Conservation (phyloP, 1,284 basidiomycete genomes). For the Sanghuangporus weigelae region DNA sequence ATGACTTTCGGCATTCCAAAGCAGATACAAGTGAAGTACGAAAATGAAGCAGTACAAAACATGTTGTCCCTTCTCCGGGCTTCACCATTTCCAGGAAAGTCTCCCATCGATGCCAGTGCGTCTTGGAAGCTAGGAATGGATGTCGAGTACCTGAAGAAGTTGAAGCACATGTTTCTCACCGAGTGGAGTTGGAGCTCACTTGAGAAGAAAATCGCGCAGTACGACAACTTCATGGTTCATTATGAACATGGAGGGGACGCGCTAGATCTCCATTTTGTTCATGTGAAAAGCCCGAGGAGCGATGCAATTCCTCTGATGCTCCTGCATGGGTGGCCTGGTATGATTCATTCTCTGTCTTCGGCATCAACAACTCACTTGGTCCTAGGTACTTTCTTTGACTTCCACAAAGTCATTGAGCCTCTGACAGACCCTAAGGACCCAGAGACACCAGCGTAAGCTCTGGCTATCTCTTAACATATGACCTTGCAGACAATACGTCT, state of each 20-base stretch:
- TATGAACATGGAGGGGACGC: constrained; percentile 17
- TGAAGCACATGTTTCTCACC: constrained; percentile 17
- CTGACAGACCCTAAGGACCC: constrained; percentile 20
- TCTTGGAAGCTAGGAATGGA: constrained; percentile 20
- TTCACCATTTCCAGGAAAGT: constrained; percentile 7
- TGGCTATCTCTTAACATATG: background rate
- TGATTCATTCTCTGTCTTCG: background rate
- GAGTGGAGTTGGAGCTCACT: constrained; percentile 17
- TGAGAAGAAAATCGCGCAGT: constrained; percentile 13
- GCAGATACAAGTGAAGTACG: constrained; percentile 1
- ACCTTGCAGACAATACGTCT: background rate
- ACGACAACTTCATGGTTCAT: constrained; percentile 18
- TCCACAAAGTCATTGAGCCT: constrained; percentile 22
- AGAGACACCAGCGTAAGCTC: constrained; percentile 20
- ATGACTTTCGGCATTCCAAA: constrained; percentile 10
- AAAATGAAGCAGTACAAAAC: background rate
- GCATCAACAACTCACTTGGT: background rate
- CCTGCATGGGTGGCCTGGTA: constrained; percentile 25
- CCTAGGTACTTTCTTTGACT: constrained; percentile 24
- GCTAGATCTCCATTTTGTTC: constrained; percentile 21
- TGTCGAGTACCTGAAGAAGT: constrained; percentile 14
- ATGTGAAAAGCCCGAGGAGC: constrained; percentile 20
- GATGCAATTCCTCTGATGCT: constrained; percentile 23
- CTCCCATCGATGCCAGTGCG: constrained; percentile 13
- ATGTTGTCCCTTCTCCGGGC: constrained; percentile 9